Evolutionary conservation across 305 asterid species (phyloP), one percentile per base, ranked within the genome.

Genomic region (Solanum hybrid): DNA sequence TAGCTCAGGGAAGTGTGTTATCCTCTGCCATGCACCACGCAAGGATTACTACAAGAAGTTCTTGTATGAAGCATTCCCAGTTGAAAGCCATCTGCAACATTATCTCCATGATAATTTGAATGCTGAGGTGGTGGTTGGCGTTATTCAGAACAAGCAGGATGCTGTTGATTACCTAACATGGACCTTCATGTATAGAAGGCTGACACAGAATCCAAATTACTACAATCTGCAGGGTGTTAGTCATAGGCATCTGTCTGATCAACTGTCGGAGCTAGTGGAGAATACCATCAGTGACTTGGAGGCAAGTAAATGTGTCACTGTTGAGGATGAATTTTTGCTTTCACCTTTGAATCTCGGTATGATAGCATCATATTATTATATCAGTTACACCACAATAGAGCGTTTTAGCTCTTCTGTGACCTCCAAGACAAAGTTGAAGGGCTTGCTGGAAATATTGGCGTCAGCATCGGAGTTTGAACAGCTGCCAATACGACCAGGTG

Each of bases 1-100:
- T 91, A 95, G 92, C 89, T 95, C 97, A 3, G 99, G 99, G 81
- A 96, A 96, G 92, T 96, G 99, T 90, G 99, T 97, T 89, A 95
- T 97, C 88, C 98, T 97, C 51, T 97, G 99, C 90, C 99, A 96
- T 91, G 99, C 99, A 27, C 99, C 99, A 10, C 95, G 98, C n/a
- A 96, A 96, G 88, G 99, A 95, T 56, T 97, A 97, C 93, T 97
- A 96, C 90, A 97, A 94, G 93, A 96, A 95, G 92, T 97, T 97
- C 92, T 93, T 97, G 88, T 95, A 93, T 66, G 99, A 97, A 91
- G 98, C 99, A 14, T 95, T 97, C 91, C 99, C 98, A 4, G 99
- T 97, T 35, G 99, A 97, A 92, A 96, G 99, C 94, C 99, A 97
- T 93, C 94, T 97, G 94, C 98, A 97, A 89, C 98, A 97, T 91